Conservation (phyloP, 768 basidiomycete species). For the Pleurotus tuber-regium region DNA sequence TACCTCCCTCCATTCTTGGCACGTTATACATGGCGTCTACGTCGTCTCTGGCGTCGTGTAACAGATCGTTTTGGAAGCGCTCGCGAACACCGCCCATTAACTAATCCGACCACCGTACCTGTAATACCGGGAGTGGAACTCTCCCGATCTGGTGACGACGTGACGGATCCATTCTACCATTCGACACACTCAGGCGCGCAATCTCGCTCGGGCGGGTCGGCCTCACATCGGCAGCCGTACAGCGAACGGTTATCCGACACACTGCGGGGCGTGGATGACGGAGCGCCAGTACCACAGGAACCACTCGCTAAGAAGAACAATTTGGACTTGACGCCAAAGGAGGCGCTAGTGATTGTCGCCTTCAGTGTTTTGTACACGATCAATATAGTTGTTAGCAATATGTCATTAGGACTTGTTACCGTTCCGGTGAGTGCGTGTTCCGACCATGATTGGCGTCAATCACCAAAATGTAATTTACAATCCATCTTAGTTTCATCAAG, state of each 20-base stretch:
- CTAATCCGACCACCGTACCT: not conserved
- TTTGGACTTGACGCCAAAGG: constrained; percentile 35
- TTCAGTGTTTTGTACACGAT: constrained; percentile 92
- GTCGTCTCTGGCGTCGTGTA: not conserved
- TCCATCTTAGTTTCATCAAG: constrained; percentile 88
- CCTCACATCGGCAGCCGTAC: constrained; percentile 49
- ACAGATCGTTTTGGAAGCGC: not conserved
- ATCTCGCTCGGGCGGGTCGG: constrained; percentile 45
- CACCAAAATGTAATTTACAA: not conserved
- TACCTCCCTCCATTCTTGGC: constrained; percentile 3
- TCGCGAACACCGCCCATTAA: constrained; percentile 3
- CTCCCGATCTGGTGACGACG: not conserved
- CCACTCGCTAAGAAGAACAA: too few species aligned
- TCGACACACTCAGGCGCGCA: constrained; percentile 8
- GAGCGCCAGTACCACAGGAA: not conserved
- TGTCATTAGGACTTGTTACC: constrained; percentile 85
- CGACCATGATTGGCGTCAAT: constrained; percentile 7
- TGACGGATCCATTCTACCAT: constrained; percentile 1
- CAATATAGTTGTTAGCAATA: constrained; percentile 94
- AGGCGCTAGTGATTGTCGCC: constrained; percentile 64
- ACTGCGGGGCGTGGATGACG: not conserved
- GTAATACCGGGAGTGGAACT: too few species aligned
- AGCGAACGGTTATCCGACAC: constrained; percentile 11
- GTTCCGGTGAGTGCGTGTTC: constrained; percentile 63
- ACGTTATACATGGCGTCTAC: constrained; percentile 7